Conservation (phyloP, 2,329 filamentous ascomycete genomes). For the Exophiala lecanii-corni region DNA sequence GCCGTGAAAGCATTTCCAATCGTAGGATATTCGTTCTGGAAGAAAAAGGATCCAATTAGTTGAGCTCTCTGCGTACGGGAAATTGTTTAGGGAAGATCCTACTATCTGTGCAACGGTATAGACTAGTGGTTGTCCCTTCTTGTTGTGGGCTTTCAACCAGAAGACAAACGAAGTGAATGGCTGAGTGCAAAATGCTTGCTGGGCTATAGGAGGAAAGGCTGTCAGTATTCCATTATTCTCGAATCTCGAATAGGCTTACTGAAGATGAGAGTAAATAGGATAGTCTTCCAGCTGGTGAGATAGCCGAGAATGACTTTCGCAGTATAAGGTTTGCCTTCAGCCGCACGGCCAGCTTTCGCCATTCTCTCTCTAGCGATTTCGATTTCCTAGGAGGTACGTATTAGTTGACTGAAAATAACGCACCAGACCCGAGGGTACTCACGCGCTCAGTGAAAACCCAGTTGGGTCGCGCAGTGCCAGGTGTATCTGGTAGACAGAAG, state of each 20-base stretch:
- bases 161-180: conserved; percentile 16
- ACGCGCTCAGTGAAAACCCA: conserved; percentile 16
- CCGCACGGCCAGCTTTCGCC: conserved; percentile 11
- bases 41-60: too few species aligned
- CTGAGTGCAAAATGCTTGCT: conserved; percentile 15
- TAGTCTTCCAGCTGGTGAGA: conserved; percentile 16
- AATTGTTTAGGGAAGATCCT: conserved; percentile 3
- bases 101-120: conserved; percentile 16
- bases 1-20: conserved; percentile 16
- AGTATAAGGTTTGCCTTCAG: conserved; percentile 16
- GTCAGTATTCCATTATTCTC: not conserved
- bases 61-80: not conserved
- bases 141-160: conserved; percentile 20
- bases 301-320: conserved; percentile 16
- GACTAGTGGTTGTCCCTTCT: conserved; percentile 14
- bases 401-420: too few species aligned
- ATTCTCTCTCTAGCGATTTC: conserved; percentile 15
- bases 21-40: conserved; percentile 17
- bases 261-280: conserved; percentile 19
- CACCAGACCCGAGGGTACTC: conserved; percentile 2
- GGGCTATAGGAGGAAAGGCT: conserved; percentile 1
- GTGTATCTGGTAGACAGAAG: conserved; percentile 17
- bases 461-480: conserved; percentile 14
- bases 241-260: conserved; percentile 5
- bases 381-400: conserved; percentile 12